These are phyloP conservation scores for Gleditsia sinensis DNA, from an alignment of 306 rosid species.

Conservation along the genomic window DNA sequence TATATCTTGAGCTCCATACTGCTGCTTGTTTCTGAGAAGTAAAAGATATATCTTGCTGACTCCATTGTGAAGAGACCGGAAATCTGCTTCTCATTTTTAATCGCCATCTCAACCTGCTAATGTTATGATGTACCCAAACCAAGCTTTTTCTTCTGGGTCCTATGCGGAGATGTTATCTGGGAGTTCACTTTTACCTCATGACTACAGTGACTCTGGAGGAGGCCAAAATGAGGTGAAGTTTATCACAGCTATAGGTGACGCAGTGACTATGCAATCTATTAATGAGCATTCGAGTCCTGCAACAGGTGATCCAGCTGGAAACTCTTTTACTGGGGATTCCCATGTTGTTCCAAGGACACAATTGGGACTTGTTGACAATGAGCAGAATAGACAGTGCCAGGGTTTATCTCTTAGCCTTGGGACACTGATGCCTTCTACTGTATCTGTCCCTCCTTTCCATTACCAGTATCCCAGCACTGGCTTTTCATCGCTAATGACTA, in stretches of 20 bases:
- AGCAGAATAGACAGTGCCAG: slow-evolving; percentile 63
- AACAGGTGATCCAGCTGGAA: slow-evolving; percentile 33
- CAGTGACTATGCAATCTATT: slow-evolving; percentile 42
- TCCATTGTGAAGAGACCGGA: slow-evolving; percentile 43
- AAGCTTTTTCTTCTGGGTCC: slow-evolving; percentile 62
- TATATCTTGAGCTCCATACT: too few species aligned
- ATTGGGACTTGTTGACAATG: slow-evolving; percentile 42
- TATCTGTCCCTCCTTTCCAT: slow-evolving; percentile 56
- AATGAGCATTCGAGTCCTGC: slow-evolving; percentile 38
- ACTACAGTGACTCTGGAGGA: slow-evolving; percentile 50
- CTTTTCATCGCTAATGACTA: slow-evolving; percentile 50
- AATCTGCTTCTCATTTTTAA: slow-evolving; percentile 46
- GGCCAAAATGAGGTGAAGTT: slow-evolving; percentile 68
- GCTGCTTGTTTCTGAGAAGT: too few species aligned
- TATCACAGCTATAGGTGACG: slow-evolving; percentile 51
- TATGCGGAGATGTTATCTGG: slow-evolving; percentile 58
- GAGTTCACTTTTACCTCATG: slow-evolving; percentile 49
- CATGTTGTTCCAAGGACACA: slow-evolving; percentile 39
- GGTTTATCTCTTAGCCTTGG: slow-evolving; percentile 89
- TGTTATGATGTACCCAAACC: slow-evolving; percentile 63
- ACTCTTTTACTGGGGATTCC: slow-evolving; percentile 43
- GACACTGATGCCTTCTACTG: slow-evolving; percentile 52
- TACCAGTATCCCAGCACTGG: slow-evolving; percentile 53
- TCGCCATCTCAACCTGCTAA: slow-evolving; percentile 38
- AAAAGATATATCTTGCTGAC: too few species aligned